These are phyloP conservation scores for Nemania bipapillata DNA, from an alignment of 2,329 filamentous ascomycete genomes.

Conservation along the genomic window DNA sequence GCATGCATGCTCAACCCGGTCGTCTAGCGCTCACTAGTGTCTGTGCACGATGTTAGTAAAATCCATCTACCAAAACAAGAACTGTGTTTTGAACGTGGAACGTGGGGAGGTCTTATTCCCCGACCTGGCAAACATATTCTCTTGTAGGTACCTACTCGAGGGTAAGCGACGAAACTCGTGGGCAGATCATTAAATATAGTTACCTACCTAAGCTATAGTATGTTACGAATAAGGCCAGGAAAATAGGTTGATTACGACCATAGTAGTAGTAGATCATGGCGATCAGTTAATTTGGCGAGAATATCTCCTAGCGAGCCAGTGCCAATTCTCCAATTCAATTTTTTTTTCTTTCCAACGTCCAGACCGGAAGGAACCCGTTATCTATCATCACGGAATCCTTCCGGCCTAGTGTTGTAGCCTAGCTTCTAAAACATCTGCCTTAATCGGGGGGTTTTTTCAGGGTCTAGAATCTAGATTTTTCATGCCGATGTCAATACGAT, in stretches of 20 bases:
- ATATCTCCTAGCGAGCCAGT: background rate
- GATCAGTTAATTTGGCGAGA: background rate
- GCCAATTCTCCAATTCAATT: background rate
- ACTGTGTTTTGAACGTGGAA: slow-evolving; percentile 7
- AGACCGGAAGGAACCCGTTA: background rate
- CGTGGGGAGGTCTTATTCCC: background rate
- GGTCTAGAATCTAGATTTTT: slow-evolving; percentile 2
- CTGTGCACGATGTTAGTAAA: slow-evolving; percentile 25
- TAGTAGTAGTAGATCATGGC: background rate
- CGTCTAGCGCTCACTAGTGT: slow-evolving; percentile 18
- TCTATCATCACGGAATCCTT: slow-evolving; percentile 11
- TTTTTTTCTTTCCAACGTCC: background rate
- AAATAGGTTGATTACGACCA: background rate
- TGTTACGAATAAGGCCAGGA: background rate
- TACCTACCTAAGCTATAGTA: too few species aligned
- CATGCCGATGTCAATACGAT: background rate
- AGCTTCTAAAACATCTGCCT: background rate
- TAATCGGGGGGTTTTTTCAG: background rate
- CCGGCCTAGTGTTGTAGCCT: background rate
- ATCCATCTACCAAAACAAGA: slow-evolving; percentile 4
- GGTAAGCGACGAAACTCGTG: background rate
- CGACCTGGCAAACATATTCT: background rate
- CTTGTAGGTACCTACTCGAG: background rate
- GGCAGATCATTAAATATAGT: background rate
- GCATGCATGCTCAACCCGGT: slow-evolving; percentile 5